Evolutionary conservation across 2,329 filamentous ascomycete species (phyloP), one percentile per base, ranked within the genome.

Genomic region (Aspergillus fijiensis): DNA sequence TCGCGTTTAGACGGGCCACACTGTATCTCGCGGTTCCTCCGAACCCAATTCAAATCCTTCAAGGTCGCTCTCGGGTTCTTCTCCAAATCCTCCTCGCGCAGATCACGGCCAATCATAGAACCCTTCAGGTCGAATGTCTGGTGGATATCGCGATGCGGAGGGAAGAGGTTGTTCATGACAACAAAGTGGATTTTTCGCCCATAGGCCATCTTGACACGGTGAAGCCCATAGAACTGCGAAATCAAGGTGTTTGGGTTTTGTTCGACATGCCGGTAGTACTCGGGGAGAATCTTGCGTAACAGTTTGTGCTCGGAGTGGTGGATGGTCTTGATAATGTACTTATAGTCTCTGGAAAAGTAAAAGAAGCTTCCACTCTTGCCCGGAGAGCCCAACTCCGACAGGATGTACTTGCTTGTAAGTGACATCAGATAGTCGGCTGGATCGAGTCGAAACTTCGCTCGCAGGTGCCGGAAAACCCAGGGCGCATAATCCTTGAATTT

Each of bases 401-500:
- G 84, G 58, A 99, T 98, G 77, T 99, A 99, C 79, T 99, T 99
- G 77, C 93, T 95, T 14, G 95, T 98, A 71, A 99, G 81, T 7
- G 95, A 99, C 87, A 99, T 96, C 62, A 99, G 87, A 74, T 99
- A 99, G 77, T 99, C 95, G 67, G 94, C 95, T 23, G 95, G 95
- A 73, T 99, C 95, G 58, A 98, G 86, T 69, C 89, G 87, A 80
- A 99, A 99, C 64, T 89, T 89, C 52, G 87, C 82, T 66, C 95
- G 90, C 49, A 99, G 84, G 77, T 92, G 91, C 70, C 95, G 91
- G 79, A 99, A 99, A 60, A 99, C 95, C 93, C 94, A 98, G 59
- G 95, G 95, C n/a, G 94, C 94, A 77, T 99, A 99, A 79, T 99
- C 95, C 81, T 99, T 99, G 84, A 99, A 99, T 78, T 99, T 99